phyloP scores from a whole-genome alignment of 2,329 filamentous ascomycete species.

The Epichloe typhina region DNA sequence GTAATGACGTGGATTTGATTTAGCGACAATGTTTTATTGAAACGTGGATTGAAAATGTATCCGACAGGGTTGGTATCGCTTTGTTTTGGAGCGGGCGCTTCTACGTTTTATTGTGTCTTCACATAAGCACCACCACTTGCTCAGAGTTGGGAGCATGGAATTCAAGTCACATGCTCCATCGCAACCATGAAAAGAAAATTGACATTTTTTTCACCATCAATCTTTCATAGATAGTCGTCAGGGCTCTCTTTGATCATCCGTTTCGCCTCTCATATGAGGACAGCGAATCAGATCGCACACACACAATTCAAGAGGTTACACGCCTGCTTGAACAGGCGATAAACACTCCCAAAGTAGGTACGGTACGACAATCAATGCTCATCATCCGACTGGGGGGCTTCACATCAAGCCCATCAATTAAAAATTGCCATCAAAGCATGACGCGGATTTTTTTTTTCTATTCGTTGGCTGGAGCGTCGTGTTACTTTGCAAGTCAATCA shows the following conservation, averaged over 20 bases:
- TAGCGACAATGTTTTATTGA: neutral
- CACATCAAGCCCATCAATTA: neutral
- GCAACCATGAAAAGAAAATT: too few relatives aligned
- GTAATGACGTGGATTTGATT: neutral
- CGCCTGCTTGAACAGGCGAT: conserved; percentile 8
- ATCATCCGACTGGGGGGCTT: conserved; percentile 29
- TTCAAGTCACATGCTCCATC: too few relatives aligned
- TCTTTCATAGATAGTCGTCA: conserved; percentile 15
- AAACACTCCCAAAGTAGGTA: conserved; percentile 16
- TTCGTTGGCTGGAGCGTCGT: neutral
- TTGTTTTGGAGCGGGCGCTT: neutral
- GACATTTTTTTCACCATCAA: neutral
- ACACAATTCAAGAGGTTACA: conserved; percentile 25
- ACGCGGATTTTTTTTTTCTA: neutral
- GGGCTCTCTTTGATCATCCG: conserved; percentile 40
- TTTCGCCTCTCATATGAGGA: neutral
- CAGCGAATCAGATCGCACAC: conserved; percentile 5
- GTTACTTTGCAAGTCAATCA: neutral
- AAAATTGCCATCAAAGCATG: neutral
- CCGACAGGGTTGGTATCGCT: neutral
- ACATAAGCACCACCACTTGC: too few relatives aligned
- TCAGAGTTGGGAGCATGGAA: too few relatives aligned
- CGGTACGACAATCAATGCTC: conserved; percentile 25
- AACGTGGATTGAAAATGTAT: too few relatives aligned
- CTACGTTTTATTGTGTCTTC: neutral